Evolutionary conservation across 2,329 filamentous ascomycete species (phyloP).

Genomic region (Curvularia sp.): DNA sequence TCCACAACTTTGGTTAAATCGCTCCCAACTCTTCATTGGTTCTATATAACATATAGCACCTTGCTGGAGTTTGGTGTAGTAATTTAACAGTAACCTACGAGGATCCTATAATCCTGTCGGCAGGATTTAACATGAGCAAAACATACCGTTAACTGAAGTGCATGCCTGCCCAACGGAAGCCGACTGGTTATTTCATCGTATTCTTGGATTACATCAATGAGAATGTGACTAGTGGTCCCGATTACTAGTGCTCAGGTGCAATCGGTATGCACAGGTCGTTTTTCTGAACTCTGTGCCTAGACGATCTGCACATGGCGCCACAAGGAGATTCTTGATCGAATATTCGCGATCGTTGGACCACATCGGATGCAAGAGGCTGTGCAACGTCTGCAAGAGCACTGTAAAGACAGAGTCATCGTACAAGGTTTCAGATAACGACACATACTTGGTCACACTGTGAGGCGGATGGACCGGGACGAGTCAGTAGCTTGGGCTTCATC

Average conservation of each 20-base stretch:
- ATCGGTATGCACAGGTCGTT: conserved; percentile 12
- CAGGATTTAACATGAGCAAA: conserved; percentile 1
- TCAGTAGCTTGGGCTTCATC: conserved; percentile 21
- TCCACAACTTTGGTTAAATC: not conserved
- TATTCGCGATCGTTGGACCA: not conserved
- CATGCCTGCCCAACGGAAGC: not conserved
- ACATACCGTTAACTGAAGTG: conserved; percentile 9
- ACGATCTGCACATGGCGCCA: conserved; percentile 14
- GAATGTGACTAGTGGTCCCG: not conserved
- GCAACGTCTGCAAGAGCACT: conserved; percentile 6
- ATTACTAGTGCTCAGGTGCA: not conserved
- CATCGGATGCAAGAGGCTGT: conserved; percentile 1
- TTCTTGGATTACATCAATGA: conserved; percentile 1
- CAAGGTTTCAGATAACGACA: conserved; percentile 12
- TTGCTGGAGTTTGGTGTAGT: not conserved
- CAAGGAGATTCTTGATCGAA: conserved; percentile 7
- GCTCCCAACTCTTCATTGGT: not conserved
- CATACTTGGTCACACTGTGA: conserved; percentile 11
- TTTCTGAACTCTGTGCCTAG: conserved; percentile 1
- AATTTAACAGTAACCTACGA: conserved; percentile 1
- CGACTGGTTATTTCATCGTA: not conserved
- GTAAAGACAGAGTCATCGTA: not conserved
- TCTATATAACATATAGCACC: not conserved
- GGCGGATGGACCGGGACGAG: conserved; percentile 24
- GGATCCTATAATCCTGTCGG: conserved; percentile 2